Percentiles rank a stretch among this genome's conserved stretches.
These are phyloP conservation scores for Penicillium mononematosum DNA, from an alignment of 495 filamentous ascomycete species.

Conservation along the genomic window DNA sequence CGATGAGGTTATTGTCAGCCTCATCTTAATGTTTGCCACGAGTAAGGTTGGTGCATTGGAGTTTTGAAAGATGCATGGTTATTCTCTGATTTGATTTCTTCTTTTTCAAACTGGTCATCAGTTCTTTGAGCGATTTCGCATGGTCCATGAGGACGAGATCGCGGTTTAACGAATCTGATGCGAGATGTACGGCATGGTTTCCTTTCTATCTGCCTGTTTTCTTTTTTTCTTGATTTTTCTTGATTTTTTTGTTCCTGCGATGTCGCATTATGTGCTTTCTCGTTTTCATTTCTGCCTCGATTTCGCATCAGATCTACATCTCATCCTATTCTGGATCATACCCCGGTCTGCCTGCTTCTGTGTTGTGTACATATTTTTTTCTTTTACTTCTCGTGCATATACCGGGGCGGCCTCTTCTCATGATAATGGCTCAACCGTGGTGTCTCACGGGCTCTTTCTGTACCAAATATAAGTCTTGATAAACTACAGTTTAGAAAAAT, in stretches of 20 bases:
- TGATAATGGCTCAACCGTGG: not conserved
- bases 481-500: not conserved
- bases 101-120: conserved; percentile 18
- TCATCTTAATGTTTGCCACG: conserved; percentile 26
- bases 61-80: conserved; percentile 23
- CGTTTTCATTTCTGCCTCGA: conserved; percentile 1
- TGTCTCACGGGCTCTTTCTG: not conserved
- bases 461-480: conserved; percentile 2
- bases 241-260: conserved; percentile 9
- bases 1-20: conserved; percentile 17
- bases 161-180: conserved; percentile 32
- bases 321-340: conserved; percentile 16
- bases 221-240: conserved; percentile 7
- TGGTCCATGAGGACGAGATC: conserved; percentile 20
- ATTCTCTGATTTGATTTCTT: conserved; percentile 1
- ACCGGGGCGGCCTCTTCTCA: conserved; percentile 7
- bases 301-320: conserved; percentile 14
- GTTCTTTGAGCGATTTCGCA: conserved; percentile 26
- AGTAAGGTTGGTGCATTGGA: conserved; percentile 28
- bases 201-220: conserved; percentile 22
- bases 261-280: conserved; percentile 9
- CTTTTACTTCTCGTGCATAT: conserved; percentile 25
- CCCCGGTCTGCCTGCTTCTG: conserved; percentile 20
- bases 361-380: conserved; percentile 31
- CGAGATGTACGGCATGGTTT: conserved; percentile 33